Evolutionary conservation across 2,329 filamentous ascomycete species (phyloP).

Genomic region (Colletotrichum orchidophilum): DNA sequence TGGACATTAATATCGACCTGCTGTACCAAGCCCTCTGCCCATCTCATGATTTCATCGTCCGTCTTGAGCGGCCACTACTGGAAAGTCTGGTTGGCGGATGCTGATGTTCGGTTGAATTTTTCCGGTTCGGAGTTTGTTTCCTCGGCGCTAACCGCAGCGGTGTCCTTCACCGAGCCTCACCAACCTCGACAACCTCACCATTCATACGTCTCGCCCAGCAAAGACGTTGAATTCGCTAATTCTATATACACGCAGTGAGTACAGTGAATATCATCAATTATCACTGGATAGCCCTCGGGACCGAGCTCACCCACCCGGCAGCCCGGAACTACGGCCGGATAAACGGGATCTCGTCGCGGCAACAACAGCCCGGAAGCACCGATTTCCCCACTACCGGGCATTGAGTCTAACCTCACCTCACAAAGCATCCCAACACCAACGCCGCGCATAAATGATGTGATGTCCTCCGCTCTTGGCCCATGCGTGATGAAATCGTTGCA

Average conservation of each 20-base stretch:
- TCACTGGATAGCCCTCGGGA: too few relatives aligned
- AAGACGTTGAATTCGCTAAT: neutral
- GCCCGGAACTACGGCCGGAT: constrained; percentile 20
- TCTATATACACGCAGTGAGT: neutral
- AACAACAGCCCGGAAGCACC: constrained; percentile 29
- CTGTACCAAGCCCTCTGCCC: constrained; percentile 13
- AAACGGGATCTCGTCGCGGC: constrained; percentile 25
- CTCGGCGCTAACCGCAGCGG: constrained; percentile 4
- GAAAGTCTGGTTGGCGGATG: neutral
- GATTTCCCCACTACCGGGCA: constrained; percentile 14
- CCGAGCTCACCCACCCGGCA: neutral
- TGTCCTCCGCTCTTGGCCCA: neutral
- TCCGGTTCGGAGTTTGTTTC: constrained; percentile 21
- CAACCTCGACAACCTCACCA: neutral
- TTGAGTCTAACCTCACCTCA: constrained; percentile 1
- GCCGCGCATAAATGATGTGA: neutral
- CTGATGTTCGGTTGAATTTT: constrained; percentile 11
- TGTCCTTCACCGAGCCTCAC: neutral
- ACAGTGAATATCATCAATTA: neutral
- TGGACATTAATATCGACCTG: constrained; percentile 33
- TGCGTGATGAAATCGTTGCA: too few relatives aligned
- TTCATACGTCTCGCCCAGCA: neutral
- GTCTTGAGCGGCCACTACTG: neutral
- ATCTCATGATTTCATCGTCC: neutral
- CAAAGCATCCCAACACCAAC: neutral